phyloP scores from a whole-genome alignment of 1,284 basidiomycete genomes.

The Mycena sp. region DNA sequence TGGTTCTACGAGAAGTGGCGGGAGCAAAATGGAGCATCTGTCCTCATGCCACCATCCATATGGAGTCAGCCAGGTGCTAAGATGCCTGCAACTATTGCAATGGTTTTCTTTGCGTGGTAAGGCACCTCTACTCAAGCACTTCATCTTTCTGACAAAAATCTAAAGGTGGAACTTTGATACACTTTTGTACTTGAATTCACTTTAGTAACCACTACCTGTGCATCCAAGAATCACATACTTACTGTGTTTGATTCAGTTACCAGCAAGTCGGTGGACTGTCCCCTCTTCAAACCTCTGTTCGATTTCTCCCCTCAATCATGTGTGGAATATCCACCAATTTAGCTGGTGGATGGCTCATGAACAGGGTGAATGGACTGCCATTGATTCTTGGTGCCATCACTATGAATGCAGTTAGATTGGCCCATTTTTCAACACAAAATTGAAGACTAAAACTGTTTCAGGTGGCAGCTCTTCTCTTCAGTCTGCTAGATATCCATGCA shows the following conservation, averaged over 20 bases:
- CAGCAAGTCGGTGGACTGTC: constrained; percentile 43
- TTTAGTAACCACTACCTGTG: constrained; percentile 34
- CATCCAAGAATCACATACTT: no score
- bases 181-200: constrained; percentile 42
- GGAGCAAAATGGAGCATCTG: constrained; percentile 41
- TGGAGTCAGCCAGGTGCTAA: constrained; percentile 46
- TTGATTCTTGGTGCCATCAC: constrained; percentile 35
- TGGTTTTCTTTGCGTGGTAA: constrained; percentile 48
- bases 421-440: no score
- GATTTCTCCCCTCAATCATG: constrained; percentile 41
- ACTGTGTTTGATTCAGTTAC: constrained; percentile 36
- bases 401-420: not conserved
- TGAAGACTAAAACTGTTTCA: constrained; percentile 9
- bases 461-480: constrained; percentile 44
- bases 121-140: constrained; percentile 12
- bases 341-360: constrained; percentile 40
- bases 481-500: constrained; percentile 41
- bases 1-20: constrained; percentile 45
- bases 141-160: not conserved
- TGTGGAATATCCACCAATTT: constrained; percentile 41
- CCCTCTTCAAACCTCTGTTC: constrained; percentile 44
- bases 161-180: constrained; percentile 39
- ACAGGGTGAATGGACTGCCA: constrained; percentile 38
- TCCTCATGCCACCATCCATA: constrained; percentile 47
- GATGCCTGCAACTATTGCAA: constrained; percentile 40